phyloP scores from a whole-genome alignment of 208 protist genomes.

The Leishmania martiniquensis region DNA sequence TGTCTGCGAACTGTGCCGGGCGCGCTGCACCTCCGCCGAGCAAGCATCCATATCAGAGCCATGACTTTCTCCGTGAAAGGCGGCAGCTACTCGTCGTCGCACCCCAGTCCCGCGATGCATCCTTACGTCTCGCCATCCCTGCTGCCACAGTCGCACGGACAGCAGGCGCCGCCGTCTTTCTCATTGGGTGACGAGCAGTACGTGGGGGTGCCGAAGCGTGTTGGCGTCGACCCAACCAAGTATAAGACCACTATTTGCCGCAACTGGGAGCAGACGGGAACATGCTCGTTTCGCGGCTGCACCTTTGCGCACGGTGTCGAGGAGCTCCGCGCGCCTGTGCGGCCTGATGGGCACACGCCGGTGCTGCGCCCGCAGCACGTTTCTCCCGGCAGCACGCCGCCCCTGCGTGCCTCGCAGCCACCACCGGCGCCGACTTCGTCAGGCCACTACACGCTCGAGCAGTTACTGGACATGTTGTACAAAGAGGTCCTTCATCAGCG shows the following conservation, averaged over 20 bases:
- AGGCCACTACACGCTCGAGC: conserved; percentile 48
- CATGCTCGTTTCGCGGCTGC: conserved; percentile 74
- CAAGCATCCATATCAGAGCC: neutral
- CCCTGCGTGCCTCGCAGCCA: conserved; percentile 33
- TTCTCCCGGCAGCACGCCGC: conserved; percentile 40
- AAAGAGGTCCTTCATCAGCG: conserved; percentile 58
- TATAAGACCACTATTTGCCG: conserved; percentile 90
- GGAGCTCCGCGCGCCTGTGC: conserved; percentile 65
- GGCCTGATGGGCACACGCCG: conserved; percentile 45
- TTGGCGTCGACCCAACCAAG: conserved; percentile 73
- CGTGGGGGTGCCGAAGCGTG: conserved; percentile 41
- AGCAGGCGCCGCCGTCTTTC: conserved; percentile 54
- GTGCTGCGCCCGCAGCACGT: conserved; percentile 38
- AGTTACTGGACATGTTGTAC: conserved; percentile 73
- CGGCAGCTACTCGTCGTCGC: conserved; percentile 45
- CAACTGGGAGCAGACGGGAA: conserved; percentile 77
- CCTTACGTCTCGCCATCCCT: conserved; percentile 44
- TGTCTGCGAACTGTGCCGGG: neutral
- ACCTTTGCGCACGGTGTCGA: conserved; percentile 87
- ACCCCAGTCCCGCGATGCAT: conserved; percentile 51
- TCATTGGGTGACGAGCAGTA: conserved; percentile 51
- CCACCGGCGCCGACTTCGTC: conserved; percentile 16
- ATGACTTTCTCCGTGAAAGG: conserved; percentile 82
- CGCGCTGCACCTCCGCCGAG: neutral
- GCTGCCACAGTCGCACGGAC: conserved; percentile 40